Evolutionary conservation across 2,329 filamentous ascomycete genomes (phyloP), one percentile per base, ranked within the genome.

Genomic region (Fusarium burgessii): DNA sequence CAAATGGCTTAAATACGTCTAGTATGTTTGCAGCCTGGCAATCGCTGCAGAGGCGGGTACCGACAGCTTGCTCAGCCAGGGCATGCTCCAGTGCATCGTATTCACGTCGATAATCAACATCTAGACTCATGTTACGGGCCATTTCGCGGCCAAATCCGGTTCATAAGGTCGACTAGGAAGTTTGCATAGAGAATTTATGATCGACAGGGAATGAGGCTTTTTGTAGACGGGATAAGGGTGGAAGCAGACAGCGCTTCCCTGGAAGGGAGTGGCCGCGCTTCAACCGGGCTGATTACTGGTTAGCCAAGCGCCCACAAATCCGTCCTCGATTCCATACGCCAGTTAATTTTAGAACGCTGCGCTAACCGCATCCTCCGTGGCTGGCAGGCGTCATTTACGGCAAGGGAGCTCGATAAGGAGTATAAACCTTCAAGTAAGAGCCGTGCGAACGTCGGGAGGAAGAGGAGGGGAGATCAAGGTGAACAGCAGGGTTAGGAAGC

Each of bases 191-290:
- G n/a, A 6, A 41, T 41, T 36, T 17, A 17, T 42, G 20, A 42
- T 23, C 9, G 13, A 42, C 13, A 23, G 8, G 40, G 6, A 7
- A 23, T 40, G 6, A 15, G 3, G n/a, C 13, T 20, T 42, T 10
- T 42, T 23, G 20, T 4, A 42, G 40, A 23, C 8, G 0, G 1
- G n/a, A 15, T 23, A 15, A 10, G 0, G 13, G 18, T 40, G 0
- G 3, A 40, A 6, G n/a, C 38, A 40, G 38, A 40, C 11, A 40
- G 7, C 18, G 38, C 18, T 20, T 40, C 18, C 18, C 38, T 6
- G n/a, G 4, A 41, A 10, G 13, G 40, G 14, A 42, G 40, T 17
- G 40, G 14, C 40, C 8, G 40, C 40, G 40, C 40, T 42, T 23
- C 8, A 42, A 5, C 40, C 14, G 9, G 6, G 20, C 20, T 42